A percentile compares a stretch with the other conserved stretches of the same genome.
Evolutionary conservation across 2,329 filamentous ascomycete species (phyloP).

Genomic region (Xylaria sp.): DNA sequence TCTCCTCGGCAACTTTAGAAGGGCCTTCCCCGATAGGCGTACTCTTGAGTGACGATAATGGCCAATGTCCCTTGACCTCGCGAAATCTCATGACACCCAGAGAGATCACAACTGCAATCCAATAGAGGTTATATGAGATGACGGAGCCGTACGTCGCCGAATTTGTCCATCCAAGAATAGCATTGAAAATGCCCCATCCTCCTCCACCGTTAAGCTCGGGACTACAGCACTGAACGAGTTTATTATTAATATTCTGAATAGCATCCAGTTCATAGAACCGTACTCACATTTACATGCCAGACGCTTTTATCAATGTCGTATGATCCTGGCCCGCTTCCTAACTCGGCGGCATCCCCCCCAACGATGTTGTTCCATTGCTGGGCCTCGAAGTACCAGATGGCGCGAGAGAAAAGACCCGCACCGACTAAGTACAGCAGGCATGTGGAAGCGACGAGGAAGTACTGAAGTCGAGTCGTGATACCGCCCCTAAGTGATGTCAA

Average conservation of each 20-base stretch:
- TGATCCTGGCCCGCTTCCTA: conserved; percentile 69
- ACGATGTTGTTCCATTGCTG: conserved; percentile 71
- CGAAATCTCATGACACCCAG: conserved; percentile 71
- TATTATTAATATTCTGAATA: conserved; percentile 5
- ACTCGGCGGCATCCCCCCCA: conserved; percentile 60
- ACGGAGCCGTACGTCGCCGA: conserved; percentile 87
- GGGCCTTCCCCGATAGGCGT: not conserved
- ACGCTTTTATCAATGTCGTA: conserved; percentile 80
- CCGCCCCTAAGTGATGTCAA: conserved; percentile 54
- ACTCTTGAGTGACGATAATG: conserved; percentile 43
- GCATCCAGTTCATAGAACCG: not conserved
- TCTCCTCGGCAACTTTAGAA: not conserved
- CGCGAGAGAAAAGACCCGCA: conserved; percentile 79
- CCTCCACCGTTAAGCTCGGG: conserved; percentile 73
- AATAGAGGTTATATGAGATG: conserved; percentile 87
- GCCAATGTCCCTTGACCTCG: conserved; percentile 62
- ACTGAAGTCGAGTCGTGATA: conserved; percentile 69
- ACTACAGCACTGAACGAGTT: conserved; percentile 73
- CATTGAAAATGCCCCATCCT: conserved; percentile 88
- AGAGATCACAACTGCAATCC: conserved; percentile 71
- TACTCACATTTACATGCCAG: conserved; percentile 79
- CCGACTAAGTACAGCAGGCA: conserved; percentile 85
- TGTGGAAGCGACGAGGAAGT: conserved; percentile 82
- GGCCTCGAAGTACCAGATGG: conserved; percentile 75
- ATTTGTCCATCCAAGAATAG: conserved; percentile 86